phyloP scores from a whole-genome alignment of 1,139 yeast genomes.

The Diutina neorugosa region DNA sequence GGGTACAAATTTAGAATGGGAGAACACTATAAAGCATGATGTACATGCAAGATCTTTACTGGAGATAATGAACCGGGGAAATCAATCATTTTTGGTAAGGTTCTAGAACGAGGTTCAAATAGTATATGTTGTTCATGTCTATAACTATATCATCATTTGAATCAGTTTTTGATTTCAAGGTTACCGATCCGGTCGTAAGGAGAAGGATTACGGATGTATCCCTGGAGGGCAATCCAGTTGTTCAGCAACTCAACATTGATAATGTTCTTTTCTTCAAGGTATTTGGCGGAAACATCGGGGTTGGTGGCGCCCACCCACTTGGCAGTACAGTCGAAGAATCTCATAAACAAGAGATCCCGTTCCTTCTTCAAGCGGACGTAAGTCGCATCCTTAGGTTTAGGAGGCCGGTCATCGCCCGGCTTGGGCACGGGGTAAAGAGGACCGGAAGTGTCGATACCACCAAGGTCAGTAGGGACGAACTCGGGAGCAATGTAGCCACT shows the following conservation, averaged over 20 bases:
- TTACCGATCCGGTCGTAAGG: conserved; percentile 42
- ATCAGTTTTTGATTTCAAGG: background rate
- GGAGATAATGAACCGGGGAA: too few species aligned
- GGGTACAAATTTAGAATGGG: too few species aligned
- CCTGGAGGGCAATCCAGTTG: conserved; percentile 55
- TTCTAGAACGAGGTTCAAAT: background rate
- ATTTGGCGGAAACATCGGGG: conserved; percentile 30
- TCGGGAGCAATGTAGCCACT: conserved; percentile 39
- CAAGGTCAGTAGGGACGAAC: conserved; percentile 48
- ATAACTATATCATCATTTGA: background rate
- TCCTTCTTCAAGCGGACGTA: conserved; percentile 18
- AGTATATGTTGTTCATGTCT: background rate
- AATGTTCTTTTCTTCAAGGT: conserved; percentile 33
- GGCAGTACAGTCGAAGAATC: conserved; percentile 44
- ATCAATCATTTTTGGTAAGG: too few species aligned
- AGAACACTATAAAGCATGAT: too few species aligned
- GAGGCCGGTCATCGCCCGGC: conserved; percentile 15
- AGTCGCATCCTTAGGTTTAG: conserved; percentile 19
- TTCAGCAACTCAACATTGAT: conserved; percentile 36
- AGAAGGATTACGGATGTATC: conserved; percentile 59
- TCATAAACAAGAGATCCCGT: conserved; percentile 33
- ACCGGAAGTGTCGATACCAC: conserved; percentile 51
- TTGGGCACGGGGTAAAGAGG: conserved; percentile 45
- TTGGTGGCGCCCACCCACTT: conserved; percentile 50
- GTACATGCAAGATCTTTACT: too few species aligned